phyloP scores from a whole-genome alignment of 2,329 filamentous ascomycete species.

The Ceratocystiopsis minuta region DNA sequence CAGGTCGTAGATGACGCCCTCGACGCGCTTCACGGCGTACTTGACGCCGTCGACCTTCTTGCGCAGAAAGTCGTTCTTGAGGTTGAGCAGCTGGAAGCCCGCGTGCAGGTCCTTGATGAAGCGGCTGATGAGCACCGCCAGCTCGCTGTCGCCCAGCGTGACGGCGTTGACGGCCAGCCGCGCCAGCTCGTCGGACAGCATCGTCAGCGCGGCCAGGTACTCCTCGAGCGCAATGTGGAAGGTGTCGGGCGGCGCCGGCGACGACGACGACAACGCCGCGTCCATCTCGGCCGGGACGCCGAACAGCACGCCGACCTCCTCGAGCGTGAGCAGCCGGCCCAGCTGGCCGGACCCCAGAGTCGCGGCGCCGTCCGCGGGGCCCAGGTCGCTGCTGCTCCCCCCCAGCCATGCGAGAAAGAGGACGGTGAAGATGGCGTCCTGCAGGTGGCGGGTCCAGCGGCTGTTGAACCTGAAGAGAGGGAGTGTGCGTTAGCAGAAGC shows the following conservation, averaged over 20 bases:
- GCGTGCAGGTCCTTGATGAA: conserved; percentile 94
- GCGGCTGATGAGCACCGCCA: conserved; percentile 71
- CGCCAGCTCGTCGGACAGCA: conserved; percentile 75
- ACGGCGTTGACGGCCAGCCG: conserved; percentile 89
- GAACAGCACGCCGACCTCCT: conserved; percentile 66
- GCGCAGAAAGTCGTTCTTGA: conserved; percentile 86
- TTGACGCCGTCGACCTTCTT: conserved; percentile 86
- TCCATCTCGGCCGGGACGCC: conserved; percentile 83
- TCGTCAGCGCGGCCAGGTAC: conserved; percentile 77
- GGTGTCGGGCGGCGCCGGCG: conserved; percentile 35
- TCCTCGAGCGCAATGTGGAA: conserved; percentile 97
- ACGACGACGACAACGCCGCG: not conserved
- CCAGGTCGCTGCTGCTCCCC: conserved; percentile 37
- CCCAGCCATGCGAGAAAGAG: conserved; percentile 59
- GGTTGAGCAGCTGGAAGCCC: conserved; percentile 89
- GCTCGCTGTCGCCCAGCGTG: conserved; percentile 70
- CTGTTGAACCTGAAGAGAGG: conserved; percentile 40
- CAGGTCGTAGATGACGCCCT: conserved; percentile 94
- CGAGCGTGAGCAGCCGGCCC: conserved; percentile 63
- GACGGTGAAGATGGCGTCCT: conserved; percentile 50
- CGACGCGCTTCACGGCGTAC: conserved; percentile 93
- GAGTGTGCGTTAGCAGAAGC: too few species aligned
- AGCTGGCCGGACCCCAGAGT: conserved; percentile 27
- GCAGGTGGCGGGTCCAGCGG: conserved; percentile 69
- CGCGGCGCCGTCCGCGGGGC: not conserved